Evolutionary conservation across 2,329 filamentous ascomycete genomes (phyloP), one percentile per base, ranked within the genome.

Genomic region (Aureobasidium lini): DNA sequence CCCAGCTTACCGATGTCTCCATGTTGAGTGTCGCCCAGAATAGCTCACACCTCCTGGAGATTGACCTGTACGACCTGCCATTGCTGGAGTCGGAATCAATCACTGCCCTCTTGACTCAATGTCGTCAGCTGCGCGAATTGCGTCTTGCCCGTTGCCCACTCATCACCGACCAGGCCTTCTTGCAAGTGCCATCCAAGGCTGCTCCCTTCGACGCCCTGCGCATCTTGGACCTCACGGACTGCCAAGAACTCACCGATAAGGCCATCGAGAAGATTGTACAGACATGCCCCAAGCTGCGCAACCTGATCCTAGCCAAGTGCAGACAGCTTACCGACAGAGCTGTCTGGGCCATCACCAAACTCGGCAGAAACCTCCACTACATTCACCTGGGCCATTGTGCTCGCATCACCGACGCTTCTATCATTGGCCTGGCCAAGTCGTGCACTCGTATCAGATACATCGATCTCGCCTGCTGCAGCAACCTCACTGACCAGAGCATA

Each of bases 401-500:
- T 31, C 85, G 92, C 48, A 92, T 99, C 69, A 96, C 93, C 0
- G 94, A 99, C 69, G 81, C 85, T 37, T 92, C 90, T 1, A 90
- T 99, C 16, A 88, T 89, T 66, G 86, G 85, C 59, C 80, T 99
- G 34, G 90, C 96, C 40, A 86, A 87, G 65, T 80, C 79, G 57
- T 99, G 94, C 78, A 97, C 93, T 68, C 85, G 94, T 28, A 97
- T 99, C 65, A 84, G 94, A 59, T 99, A 99, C 71, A 99, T 99
- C 64, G 94, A 99, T 70, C 78, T 99, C 44, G 94, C 94, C n/a
- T 97, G 94, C 76, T 99, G 94, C 73, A 84, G 83, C 13, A 86
- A 90, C 66, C 78, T 99, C 62, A 97, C 94, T 0, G 94, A 99
- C 67, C 80, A 82, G 10, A 96, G 92, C 23, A 88, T 99, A 15